These are phyloP conservation scores for Aspergillus ustus DNA, from an alignment of 2,329 filamentous ascomycete species.

Conservation along the genomic window DNA sequence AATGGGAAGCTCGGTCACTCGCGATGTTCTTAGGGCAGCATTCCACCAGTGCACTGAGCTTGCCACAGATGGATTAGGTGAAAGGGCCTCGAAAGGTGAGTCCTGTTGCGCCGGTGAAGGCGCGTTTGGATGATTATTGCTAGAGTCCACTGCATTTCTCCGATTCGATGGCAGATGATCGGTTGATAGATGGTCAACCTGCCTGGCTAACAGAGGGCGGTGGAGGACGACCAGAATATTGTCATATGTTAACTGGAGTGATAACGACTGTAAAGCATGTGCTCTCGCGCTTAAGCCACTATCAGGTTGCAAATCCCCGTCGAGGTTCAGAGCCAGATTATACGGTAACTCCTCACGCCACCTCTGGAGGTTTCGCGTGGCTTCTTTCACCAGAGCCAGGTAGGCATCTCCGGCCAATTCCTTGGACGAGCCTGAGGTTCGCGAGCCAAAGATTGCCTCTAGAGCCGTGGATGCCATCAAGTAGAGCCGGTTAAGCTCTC, in stretches of 20 bases:
- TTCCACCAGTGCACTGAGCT: constrained; percentile 33
- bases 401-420: constrained; percentile 26
- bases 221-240: constrained; percentile 50
- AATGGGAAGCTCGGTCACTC: constrained; percentile 36
- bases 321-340: constrained; percentile 25
- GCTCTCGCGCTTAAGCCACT: constrained; percentile 19
- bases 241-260: constrained; percentile 51
- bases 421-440: constrained; percentile 25
- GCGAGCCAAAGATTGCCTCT: constrained; percentile 31
- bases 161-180: constrained; percentile 7
- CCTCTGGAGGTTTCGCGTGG: constrained; percentile 25
- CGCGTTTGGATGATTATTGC: background rate
- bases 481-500: constrained; percentile 32
- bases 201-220: constrained; percentile 47
- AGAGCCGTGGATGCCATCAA: constrained; percentile 30
- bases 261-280: constrained; percentile 44
- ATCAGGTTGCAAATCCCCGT: constrained; percentile 22
- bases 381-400: constrained; percentile 22
- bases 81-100: constrained; percentile 11
- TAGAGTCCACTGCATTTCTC: constrained; percentile 3
- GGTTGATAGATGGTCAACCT: constrained; percentile 36
- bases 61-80: constrained; percentile 3
- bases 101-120: background rate
- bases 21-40: constrained; percentile 47
- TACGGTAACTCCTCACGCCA: constrained; percentile 25